Evolutionary conservation across 331 rosid genomes (phyloP).

Genomic region (Pyracantha coccinea): DNA sequence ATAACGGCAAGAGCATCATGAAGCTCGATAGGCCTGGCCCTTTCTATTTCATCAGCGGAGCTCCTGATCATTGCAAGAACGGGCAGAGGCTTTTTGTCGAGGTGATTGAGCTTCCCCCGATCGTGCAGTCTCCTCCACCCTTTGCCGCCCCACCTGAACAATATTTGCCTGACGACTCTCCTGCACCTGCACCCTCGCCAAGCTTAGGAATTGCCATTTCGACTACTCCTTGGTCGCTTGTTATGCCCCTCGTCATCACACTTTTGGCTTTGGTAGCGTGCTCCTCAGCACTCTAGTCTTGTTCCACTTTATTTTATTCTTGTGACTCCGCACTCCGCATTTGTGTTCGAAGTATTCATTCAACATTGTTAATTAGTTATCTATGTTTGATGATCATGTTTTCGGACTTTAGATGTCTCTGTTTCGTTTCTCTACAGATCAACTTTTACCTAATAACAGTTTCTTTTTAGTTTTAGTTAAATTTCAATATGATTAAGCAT

Average conservation of each 20-base stretch:
- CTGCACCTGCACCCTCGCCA: slow-evolving; percentile 16
- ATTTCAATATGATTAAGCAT: not conserved
- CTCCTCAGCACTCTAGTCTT: not conserved
- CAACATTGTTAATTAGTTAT: not conserved
- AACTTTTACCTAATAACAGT: not conserved
- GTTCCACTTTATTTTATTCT: not conserved
- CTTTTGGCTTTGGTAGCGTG: not conserved
- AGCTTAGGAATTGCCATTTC: slow-evolving; percentile 20
- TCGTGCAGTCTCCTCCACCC: slow-evolving; percentile 22
- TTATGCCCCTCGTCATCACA: slow-evolving; percentile 2
- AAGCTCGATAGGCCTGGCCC: slow-evolving; percentile 60
- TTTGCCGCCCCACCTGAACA: slow-evolving; percentile 25
- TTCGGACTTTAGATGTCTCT: not conserved
- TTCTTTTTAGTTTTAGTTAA: not conserved
- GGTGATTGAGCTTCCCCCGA: slow-evolving; percentile 46
- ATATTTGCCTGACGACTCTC: not conserved
- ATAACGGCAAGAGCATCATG: slow-evolving; percentile 56
- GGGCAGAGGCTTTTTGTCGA: slow-evolving; percentile 62
- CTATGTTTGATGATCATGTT: not conserved
- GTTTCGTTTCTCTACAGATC: not conserved
- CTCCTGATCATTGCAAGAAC: slow-evolving; percentile 41
- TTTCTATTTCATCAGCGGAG: slow-evolving; percentile 76
- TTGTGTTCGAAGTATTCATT: not conserved
- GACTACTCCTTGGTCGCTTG: slow-evolving; percentile 2
- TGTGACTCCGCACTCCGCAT: not conserved